A percentile compares a stretch with the other conserved stretches of the same genome.
phyloP scores from a whole-genome alignment of 768 basidiomycete species.

The Russula sp. region DNA sequence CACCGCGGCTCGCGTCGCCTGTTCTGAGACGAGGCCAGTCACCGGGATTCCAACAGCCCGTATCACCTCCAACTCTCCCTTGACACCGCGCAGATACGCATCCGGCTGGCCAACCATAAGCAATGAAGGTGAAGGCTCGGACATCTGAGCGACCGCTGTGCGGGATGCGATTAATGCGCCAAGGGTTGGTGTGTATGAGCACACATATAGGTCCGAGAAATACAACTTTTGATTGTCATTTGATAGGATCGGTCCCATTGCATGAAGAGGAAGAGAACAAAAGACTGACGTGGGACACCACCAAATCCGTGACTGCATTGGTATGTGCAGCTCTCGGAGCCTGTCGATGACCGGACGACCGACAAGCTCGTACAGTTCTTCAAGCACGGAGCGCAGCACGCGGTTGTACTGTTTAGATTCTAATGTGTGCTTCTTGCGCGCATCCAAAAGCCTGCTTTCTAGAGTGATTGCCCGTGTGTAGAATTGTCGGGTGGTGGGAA shows the following conservation, averaged over 20 bases:
- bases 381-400: neutral
- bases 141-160: neutral
- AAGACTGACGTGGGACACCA: conserved; percentile 18
- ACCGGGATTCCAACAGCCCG: neutral
- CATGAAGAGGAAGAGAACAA: conserved; percentile 16
- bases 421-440: neutral
- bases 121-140: neutral
- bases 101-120: conserved; percentile 4
- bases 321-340: neutral
- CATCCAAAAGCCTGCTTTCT: neutral
- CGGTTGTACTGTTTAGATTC: neutral
- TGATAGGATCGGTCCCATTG: conserved; percentile 4
- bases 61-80: neutral
- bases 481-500: neutral
- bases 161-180: conserved; percentile 11
- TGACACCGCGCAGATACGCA: neutral
- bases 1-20: neutral
- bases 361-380: conserved; percentile 4
- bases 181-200: conserved; percentile 17
- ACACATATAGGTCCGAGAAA: conserved; percentile 10
- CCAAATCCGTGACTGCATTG: conserved; percentile 2
- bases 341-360: neutral
- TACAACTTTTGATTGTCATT: neutral
- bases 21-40: neutral
- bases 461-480: neutral